Evolutionary conservation across 768 basidiomycete species (phyloP).

Genomic region (Rhizopogon sp.): DNA sequence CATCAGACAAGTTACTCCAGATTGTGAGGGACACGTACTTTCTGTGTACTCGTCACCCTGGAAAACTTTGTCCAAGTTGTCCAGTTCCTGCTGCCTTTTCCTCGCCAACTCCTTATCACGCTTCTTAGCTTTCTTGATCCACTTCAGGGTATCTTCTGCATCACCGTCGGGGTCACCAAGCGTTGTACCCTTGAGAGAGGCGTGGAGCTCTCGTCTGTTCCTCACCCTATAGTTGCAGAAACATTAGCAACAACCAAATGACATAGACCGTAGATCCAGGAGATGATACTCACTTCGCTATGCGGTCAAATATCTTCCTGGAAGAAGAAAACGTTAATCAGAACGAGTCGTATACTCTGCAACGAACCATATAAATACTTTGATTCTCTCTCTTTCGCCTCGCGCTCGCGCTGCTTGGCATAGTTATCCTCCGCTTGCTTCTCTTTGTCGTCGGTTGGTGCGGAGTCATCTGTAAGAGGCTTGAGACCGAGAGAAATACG

Average conservation of each 20-base stretch:
- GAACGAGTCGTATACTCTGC: slow-evolving; percentile 6
- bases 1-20: neutral
- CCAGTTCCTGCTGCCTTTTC: slow-evolving; percentile 78
- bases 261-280: neutral
- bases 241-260: slow-evolving; percentile 31
- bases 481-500: slow-evolving; percentile 92
- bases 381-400: slow-evolving; percentile 65
- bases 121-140: slow-evolving; percentile 92
- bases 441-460: slow-evolving; percentile 68
- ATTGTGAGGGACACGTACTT: slow-evolving; percentile 45
- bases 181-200: slow-evolving; percentile 88
- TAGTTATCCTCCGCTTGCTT: slow-evolving; percentile 87
- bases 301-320: slow-evolving; percentile 67
- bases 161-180: slow-evolving; percentile 84
- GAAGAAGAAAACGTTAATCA: slow-evolving; percentile 16
- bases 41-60: slow-evolving; percentile 79
- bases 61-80: slow-evolving; percentile 75
- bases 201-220: slow-evolving; percentile 89
- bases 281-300: slow-evolving; percentile 81
- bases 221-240: slow-evolving; percentile 66
- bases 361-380: slow-evolving; percentile 52
- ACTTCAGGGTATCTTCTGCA: slow-evolving; percentile 76
- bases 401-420: slow-evolving; percentile 61
- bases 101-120: slow-evolving; percentile 82
- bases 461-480: slow-evolving; percentile 81